These are phyloP conservation scores for Baorangia bicolor DNA, from an alignment of 768 basidiomycete genomes.

Conservation along the genomic window DNA sequence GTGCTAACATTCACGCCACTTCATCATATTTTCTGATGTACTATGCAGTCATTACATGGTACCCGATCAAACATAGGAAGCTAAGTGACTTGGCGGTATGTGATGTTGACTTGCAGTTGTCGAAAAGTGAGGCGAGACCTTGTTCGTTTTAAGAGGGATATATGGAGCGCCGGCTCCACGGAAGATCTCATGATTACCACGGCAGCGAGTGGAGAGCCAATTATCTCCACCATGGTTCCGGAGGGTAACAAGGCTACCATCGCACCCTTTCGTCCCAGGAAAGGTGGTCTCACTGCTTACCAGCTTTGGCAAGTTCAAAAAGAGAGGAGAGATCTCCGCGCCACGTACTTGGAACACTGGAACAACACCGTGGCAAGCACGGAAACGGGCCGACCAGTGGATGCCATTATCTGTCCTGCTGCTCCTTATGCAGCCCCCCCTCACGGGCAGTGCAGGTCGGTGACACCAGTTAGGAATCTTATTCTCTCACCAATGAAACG, in stretches of 20 bases:
- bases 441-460: slow-evolving; percentile 58
- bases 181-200: slow-evolving; percentile 46
- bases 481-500: background rate
- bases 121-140: background rate
- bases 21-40: background rate
- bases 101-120: slow-evolving; percentile 4
- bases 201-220: slow-evolving; percentile 50
- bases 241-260: slow-evolving; percentile 23
- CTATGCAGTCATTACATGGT: slow-evolving; percentile 66
- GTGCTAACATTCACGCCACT: slow-evolving; percentile 3
- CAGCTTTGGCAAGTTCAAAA: slow-evolving; percentile 70
- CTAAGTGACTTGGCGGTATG: slow-evolving; percentile 44
- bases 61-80: slow-evolving; percentile 51
- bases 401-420: slow-evolving; percentile 68
- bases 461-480: background rate
- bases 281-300: slow-evolving; percentile 45
- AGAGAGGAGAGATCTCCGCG: slow-evolving; percentile 42
- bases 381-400: slow-evolving; percentile 70
- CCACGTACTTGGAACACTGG: slow-evolving; percentile 64
- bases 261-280: slow-evolving; percentile 18
- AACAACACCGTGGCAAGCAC: slow-evolving; percentile 49
- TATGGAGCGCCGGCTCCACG: slow-evolving; percentile 47
- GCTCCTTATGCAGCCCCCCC: slow-evolving; percentile 62
- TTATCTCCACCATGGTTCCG: slow-evolving; percentile 48
- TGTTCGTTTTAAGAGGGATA: slow-evolving; percentile 28